Conservation (phyloP, 2,329 filamentous ascomycete species). For the Pyrenochaeta sp. region DNA sequence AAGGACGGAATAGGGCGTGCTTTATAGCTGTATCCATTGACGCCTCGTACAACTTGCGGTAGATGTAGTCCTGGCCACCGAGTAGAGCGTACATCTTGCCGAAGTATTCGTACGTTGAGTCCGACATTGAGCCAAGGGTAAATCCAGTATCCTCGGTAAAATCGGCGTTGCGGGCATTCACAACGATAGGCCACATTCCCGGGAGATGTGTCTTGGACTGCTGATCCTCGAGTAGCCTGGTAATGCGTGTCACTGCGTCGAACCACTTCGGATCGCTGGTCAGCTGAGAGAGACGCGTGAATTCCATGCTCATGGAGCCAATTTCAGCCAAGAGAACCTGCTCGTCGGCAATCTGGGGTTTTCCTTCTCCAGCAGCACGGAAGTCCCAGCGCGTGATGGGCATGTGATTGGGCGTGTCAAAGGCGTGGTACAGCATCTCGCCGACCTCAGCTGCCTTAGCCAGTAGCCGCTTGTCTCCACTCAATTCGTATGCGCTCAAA, state of each 20-base stretch:
- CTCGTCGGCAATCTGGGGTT: conserved; percentile 49
- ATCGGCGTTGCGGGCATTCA: conserved; percentile 51
- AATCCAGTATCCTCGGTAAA: conserved; percentile 50
- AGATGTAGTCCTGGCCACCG: conserved; percentile 54
- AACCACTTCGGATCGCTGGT: conserved; percentile 56
- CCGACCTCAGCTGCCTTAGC: conserved; percentile 81
- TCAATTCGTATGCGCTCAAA: conserved; percentile 85
- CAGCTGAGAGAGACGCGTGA: conserved; percentile 55
- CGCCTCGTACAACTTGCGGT: conserved; percentile 65
- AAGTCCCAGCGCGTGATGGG: conserved; percentile 63
- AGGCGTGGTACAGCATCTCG: conserved; percentile 80
- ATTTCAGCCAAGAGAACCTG: conserved; percentile 56
- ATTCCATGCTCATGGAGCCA: conserved; percentile 57
- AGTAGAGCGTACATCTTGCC: conserved; percentile 49
- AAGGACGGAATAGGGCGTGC: conserved; percentile 58
- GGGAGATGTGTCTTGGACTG: conserved; percentile 54
- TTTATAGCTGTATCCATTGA: conserved; percentile 52
- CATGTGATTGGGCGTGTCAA: conserved; percentile 95
- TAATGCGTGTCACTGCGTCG: conserved; percentile 55
- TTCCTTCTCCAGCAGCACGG: conserved; percentile 46
- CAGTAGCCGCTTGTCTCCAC: conserved; percentile 74
- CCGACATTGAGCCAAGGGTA: conserved; percentile 48
- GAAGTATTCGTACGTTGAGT: conserved; percentile 50
- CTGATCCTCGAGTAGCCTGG: conserved; percentile 50
- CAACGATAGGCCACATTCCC: conserved; percentile 58